phyloP scores from a whole-genome alignment of 106 monocot species.

The Hemerocallis citrina region DNA sequence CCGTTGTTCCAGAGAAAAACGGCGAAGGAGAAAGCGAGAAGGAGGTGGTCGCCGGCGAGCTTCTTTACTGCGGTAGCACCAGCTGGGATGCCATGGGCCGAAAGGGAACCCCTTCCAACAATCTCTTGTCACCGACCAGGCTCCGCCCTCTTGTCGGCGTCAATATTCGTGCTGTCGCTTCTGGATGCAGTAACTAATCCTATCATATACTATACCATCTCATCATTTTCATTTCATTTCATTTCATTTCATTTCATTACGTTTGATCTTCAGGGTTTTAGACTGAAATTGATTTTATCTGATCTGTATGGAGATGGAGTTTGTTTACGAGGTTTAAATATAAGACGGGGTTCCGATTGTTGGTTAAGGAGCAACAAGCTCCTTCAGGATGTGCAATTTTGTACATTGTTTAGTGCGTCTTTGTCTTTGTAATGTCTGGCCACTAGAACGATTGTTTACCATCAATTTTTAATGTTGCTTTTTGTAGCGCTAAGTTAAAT shows the following conservation, averaged over 20 bases:
- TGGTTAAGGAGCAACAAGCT: too few relatives aligned
- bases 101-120: slow-evolving; percentile 16
- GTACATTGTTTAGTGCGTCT: too few relatives aligned
- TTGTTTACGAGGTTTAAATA: too few relatives aligned
- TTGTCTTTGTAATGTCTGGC: too few relatives aligned
- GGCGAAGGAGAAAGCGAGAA: slow-evolving; percentile 28
- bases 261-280: too few relatives aligned
- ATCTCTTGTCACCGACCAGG: slow-evolving; percentile 73
- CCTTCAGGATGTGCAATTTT: too few relatives aligned
- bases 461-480: too few relatives aligned
- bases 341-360: too few relatives aligned
- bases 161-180: slow-evolving; percentile 80
- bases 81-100: slow-evolving; percentile 62
- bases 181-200: slow-evolving; percentile 59
- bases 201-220: neutral
- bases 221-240: neutral
- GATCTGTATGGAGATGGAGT: too few relatives aligned
- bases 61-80: slow-evolving; percentile 91
- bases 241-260: neutral
- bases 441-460: too few relatives aligned
- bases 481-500: too few relatives aligned
- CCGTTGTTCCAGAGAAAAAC: slow-evolving; percentile 28
- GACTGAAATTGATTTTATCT: too few relatives aligned
- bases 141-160: slow-evolving; percentile 70
- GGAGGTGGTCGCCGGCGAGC: slow-evolving; percentile 48